A percentile compares a stretch with the other conserved stretches of the same genome.
Evolutionary conservation across 2,329 filamentous ascomycete species (phyloP).

Genomic region (Fusarium sp.): DNA sequence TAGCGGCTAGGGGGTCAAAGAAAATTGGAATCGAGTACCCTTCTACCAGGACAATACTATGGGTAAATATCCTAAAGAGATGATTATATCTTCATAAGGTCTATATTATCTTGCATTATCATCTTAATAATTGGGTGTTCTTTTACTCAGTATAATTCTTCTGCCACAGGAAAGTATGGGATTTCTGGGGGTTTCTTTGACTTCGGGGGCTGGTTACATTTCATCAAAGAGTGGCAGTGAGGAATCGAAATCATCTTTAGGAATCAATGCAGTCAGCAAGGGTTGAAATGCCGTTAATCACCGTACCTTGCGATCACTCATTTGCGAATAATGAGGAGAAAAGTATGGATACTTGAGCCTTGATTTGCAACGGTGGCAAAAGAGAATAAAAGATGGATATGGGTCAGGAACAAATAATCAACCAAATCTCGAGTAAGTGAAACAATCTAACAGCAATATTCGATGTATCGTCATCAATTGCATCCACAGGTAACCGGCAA

Average conservation of each 20-base stretch:
- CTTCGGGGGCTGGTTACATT: not conserved
- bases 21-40: too few species aligned
- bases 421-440: not conserved
- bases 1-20: too few species aligned
- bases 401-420: not conserved
- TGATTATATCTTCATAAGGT: too few species aligned
- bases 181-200: too few species aligned
- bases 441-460: not conserved
- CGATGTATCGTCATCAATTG: not conserved
- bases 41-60: too few species aligned
- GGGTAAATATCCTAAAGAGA: too few species aligned
- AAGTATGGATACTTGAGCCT: not conserved
- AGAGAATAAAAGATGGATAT: not conserved
- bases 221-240: not conserved
- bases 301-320: not conserved
- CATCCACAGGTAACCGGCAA: not conserved
- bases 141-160: too few species aligned
- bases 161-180: too few species aligned
- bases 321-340: not conserved
- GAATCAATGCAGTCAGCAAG: conserved; percentile 1
- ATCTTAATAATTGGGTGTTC: too few species aligned
- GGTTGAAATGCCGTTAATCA: conserved; percentile 2
- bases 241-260: not conserved
- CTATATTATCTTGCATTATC: too few species aligned
- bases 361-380: conserved; percentile 8